Percentiles rank a stretch among this genome's conserved stretches.
phyloP scores from a whole-genome alignment of 176 grass and related monocot genomes.

The Triticum aestivum region IWGSC_CS_RefSeq_v2.1 NC_057809.1:38091001-38091500 shows the following conservation, averaged over 20 bases:
- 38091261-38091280: neutral
- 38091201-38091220: slow-evolving; percentile 25
- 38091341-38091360: neutral
- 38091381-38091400: neutral
- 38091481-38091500: slow-evolving; percentile 59
- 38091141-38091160: neutral
- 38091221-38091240: neutral
- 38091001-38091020: neutral
- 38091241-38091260: slow-evolving; percentile 1
- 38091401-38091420: neutral
- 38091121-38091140: neutral
- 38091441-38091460: slow-evolving; percentile 82
- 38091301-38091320: neutral
- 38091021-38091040: neutral
- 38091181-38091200: neutral
- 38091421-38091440: neutral
- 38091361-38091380: neutral
- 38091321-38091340: neutral
- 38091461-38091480: slow-evolving; percentile 63
- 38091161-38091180: neutral
- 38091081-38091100: neutral
- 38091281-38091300: neutral
- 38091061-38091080: no score
- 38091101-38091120: neutral
- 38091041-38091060: neutral